These are phyloP conservation scores for Helianthus tuberosus DNA, from an alignment of 129 eudicot genomes.

Conservation along the genomic window DNA sequence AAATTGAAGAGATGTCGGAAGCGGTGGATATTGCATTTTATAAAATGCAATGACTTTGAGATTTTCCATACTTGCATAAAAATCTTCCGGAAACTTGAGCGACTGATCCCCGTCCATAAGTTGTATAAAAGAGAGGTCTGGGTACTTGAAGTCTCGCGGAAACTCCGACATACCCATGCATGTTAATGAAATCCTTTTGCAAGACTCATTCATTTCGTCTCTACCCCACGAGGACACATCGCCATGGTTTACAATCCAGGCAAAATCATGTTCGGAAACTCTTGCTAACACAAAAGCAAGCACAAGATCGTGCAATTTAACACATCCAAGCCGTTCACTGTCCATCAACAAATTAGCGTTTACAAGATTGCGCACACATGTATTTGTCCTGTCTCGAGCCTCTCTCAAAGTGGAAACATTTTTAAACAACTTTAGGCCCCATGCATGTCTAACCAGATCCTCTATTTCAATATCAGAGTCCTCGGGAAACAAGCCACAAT, in stretches of 20 bases:
- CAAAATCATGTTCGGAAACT: not conserved
- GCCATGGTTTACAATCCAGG: not conserved
- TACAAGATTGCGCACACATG: not conserved
- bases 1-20: constrained; percentile 8
- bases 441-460: constrained; percentile 2
- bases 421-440: not conserved
- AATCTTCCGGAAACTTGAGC: not conserved
- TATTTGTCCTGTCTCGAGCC: not conserved
- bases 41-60: constrained; percentile 7
- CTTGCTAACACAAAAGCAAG: not conserved
- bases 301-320: constrained; percentile 23
- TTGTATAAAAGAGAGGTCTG: no score
- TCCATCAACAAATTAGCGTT: constrained; percentile 12
- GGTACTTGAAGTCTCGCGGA: no score
- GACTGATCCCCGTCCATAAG: not conserved
- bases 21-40: not conserved
- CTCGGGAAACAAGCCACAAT: constrained; percentile 2
- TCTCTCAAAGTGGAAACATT: not conserved
- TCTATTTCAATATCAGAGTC: not conserved
- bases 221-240: not conserved
- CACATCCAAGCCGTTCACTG: not conserved
- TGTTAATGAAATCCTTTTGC: not conserved
- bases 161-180: no score
- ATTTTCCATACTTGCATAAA: not conserved
- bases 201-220: not conserved